Evolutionary conservation across 2,329 filamentous ascomycete genomes (phyloP).

Genomic region (Sclerotinia spermophila): DNA sequence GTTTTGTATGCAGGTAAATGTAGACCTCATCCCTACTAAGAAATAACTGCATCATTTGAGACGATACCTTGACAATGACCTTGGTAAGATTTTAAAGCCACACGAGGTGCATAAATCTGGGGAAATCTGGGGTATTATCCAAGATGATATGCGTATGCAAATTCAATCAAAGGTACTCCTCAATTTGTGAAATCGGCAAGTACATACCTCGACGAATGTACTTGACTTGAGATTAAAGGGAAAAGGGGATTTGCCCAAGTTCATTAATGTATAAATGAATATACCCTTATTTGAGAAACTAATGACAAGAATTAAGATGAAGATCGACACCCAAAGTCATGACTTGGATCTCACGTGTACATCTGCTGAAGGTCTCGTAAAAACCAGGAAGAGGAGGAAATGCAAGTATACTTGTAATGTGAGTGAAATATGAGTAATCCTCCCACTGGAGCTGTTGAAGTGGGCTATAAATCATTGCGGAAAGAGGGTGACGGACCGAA

Average conservation of each 20-base stretch:
- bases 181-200: background rate
- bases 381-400: background rate
- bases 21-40: background rate
- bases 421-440: background rate
- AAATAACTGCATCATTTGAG: background rate
- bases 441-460: background rate
- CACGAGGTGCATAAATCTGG: constrained; percentile 4
- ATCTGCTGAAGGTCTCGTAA: background rate
- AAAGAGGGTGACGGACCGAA: constrained; percentile 9
- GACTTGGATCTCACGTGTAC: background rate
- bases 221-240: background rate
- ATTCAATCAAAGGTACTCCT: background rate
- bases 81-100: background rate
- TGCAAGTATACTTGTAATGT: background rate
- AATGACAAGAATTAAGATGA: background rate
- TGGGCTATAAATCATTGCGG: background rate
- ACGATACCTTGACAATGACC: background rate
- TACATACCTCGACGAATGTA: too few relatives aligned
- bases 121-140: constrained; percentile 11
- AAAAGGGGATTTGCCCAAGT: background rate
- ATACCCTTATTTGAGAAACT: background rate
- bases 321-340: background rate
- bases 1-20: background rate
- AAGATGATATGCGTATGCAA: background rate
- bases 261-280: background rate